These are phyloP conservation scores for Chenopodium album DNA, from an alignment of 148 eudicot species.

Conservation along the genomic window DNA sequence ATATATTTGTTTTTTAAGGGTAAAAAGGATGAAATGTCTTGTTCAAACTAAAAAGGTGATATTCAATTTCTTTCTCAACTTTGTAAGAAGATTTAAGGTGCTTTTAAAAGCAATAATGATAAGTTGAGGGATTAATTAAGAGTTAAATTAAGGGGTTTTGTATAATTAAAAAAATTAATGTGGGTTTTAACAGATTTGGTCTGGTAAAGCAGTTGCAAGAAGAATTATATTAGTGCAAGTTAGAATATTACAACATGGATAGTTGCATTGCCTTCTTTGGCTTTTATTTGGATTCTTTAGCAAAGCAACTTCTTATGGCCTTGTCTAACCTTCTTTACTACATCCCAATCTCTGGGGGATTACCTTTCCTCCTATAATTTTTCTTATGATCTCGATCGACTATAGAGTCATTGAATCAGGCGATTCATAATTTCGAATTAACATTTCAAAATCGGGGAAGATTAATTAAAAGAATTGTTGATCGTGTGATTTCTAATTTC, in stretches of 20 bases:
- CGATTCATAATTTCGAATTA: no score
- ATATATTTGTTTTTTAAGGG: background rate
- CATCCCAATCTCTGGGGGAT: background rate
- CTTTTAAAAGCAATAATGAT: constrained; percentile 27
- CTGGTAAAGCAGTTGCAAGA: constrained; percentile 55
- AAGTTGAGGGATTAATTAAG: constrained; percentile 1
- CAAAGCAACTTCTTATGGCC: background rate
- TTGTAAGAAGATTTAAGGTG: constrained; percentile 47
- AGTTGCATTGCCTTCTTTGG: background rate
- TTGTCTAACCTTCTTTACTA: background rate
- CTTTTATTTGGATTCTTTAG: constrained; percentile 24
- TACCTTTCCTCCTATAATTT: background rate
- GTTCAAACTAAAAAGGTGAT: constrained; percentile 52
- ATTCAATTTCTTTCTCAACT: constrained; percentile 45
- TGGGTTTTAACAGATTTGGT: constrained; percentile 42
- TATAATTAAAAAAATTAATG: background rate
- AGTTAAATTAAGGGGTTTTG: background rate
- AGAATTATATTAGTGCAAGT: constrained; percentile 46
- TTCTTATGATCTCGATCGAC: no score
- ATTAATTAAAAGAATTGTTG: no score
- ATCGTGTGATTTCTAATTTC: no score
- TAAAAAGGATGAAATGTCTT: constrained; percentile 30
- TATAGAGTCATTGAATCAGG: no score
- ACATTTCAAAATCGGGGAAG: no score
- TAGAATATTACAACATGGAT: constrained; percentile 59